These are phyloP conservation scores for Arthrobotrys iridis DNA, from an alignment of 2,329 filamentous ascomycete species.

Conservation along the genomic window DNA sequence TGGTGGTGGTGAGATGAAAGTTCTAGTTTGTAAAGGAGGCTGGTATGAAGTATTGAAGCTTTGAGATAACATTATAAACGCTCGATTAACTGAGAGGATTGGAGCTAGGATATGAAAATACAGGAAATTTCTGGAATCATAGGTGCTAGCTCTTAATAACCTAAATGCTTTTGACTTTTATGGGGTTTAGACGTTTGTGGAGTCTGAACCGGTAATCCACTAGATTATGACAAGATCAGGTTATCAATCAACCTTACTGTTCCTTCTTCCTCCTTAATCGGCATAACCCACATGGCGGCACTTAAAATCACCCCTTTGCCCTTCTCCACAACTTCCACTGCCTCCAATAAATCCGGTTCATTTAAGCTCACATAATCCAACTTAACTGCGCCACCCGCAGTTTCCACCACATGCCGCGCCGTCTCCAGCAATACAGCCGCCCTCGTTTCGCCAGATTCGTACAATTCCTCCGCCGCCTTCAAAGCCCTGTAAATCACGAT, in stretches of 20 bases:
- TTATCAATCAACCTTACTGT: conserved; percentile 95
- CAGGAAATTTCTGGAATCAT: too few species aligned
- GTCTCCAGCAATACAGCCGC: conserved; percentile 70
- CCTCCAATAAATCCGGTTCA: conserved; percentile 83
- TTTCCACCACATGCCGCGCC: conserved; percentile 71
- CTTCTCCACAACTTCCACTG: conserved; percentile 76
- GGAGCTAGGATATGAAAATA: too few species aligned
- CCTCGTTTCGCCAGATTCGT: conserved; percentile 67
- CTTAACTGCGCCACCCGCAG: conserved; percentile 72
- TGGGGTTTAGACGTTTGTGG: too few species aligned
- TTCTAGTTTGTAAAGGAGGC: too few species aligned
- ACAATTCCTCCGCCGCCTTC: conserved; percentile 74
- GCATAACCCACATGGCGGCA: conserved; percentile 88
- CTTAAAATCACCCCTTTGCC: conserved; percentile 77
- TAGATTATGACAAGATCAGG: conserved; percentile 72
- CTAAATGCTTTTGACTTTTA: too few species aligned
- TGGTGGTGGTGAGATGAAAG: too few species aligned
- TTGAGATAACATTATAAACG: too few species aligned
- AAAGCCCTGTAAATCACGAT: conserved; percentile 77
- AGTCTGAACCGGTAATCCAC: too few species aligned
- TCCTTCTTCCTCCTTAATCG: conserved; percentile 80
- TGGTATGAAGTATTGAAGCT: too few species aligned
- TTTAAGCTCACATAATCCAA: conserved; percentile 93
- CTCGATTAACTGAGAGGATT: too few species aligned
- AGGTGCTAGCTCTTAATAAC: too few species aligned